These are phyloP conservation scores for Monilinia laxa DNA, from an alignment of 2,329 filamentous ascomycete genomes.

Conservation along the genomic window DNA sequence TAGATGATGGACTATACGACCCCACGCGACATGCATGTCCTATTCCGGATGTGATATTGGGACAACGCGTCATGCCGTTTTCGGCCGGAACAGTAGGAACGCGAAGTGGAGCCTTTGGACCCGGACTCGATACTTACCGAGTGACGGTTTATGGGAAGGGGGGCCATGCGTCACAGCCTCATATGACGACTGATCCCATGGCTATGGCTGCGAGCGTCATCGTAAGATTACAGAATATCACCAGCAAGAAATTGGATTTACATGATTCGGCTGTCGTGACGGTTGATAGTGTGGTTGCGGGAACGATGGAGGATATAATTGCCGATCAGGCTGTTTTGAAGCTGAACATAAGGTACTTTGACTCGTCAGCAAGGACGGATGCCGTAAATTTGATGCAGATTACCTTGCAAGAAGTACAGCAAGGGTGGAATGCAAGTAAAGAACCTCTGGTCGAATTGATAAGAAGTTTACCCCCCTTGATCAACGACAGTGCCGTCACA, in stretches of 20 bases:
- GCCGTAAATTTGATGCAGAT: conserved; percentile 44
- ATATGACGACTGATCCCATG: conserved; percentile 48
- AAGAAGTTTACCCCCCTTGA: conserved; percentile 30
- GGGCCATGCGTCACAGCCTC: conserved; percentile 46
- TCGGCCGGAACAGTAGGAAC: conserved; percentile 42
- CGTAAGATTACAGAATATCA: conserved; percentile 44
- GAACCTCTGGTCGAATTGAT: conserved; percentile 30
- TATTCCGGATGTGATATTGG: conserved; percentile 54
- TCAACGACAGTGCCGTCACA: conserved; percentile 31
- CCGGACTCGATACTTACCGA: conserved; percentile 43
- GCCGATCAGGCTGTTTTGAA: conserved; percentile 44
- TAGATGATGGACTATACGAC: conserved; percentile 57
- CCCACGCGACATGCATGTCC: conserved; percentile 46
- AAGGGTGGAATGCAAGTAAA: conserved; percentile 45
- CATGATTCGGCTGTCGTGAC: conserved; percentile 48
- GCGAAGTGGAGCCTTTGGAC: conserved; percentile 40
- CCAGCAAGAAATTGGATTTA: conserved; percentile 44
- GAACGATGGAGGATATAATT: conserved; percentile 48
- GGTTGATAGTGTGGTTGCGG: conserved; percentile 46
- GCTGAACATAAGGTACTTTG: conserved; percentile 45
- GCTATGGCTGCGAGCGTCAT: conserved; percentile 47
- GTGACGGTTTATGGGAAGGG: conserved; percentile 46
- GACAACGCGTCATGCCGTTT: conserved; percentile 52
- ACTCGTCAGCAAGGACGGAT: conserved; percentile 39
- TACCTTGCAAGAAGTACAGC: conserved; percentile 53